Percentiles rank a stretch among this genome's conserved stretches.
Evolutionary conservation across 371 early-diverging fungal species (phyloP).

Genomic region (Pancytospora philotis): DNA sequence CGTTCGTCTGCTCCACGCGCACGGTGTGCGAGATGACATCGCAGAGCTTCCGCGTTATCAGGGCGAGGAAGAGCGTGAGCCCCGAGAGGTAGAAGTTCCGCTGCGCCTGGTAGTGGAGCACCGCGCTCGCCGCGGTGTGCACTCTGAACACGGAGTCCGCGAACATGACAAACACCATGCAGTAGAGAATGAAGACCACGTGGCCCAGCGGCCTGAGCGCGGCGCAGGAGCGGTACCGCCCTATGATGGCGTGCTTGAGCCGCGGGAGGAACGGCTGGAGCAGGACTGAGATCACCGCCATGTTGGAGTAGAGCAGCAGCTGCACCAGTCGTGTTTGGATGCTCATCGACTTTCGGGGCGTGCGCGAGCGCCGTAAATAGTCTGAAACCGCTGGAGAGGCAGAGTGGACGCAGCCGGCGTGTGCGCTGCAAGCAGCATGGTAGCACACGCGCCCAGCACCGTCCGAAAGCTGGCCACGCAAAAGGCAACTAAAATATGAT

Average conservation of each 20-base stretch:
- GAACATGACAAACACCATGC: constrained; percentile 43
- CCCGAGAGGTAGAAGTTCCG: constrained; percentile 45
- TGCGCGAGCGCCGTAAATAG: no score
- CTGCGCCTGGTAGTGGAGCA: constrained; percentile 37
- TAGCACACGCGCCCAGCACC: no score
- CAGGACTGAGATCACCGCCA: constrained; percentile 27
- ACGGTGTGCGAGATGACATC: constrained; percentile 12
- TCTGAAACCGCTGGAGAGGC: no score
- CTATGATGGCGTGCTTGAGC: constrained; percentile 20
- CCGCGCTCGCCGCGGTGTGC: constrained; percentile 2
- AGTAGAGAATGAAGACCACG: constrained; percentile 33
- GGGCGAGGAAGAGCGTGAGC: constrained; percentile 38
- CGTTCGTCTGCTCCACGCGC: constrained; percentile 23
- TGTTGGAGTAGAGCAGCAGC: constrained; percentile 15
- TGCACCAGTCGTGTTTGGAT: constrained; percentile 29
- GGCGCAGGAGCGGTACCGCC: constrained; percentile 1
- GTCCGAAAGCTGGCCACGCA: no score
- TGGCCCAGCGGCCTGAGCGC: constrained; percentile 14
- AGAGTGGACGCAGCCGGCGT: no score
- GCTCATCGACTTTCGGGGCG: no score
- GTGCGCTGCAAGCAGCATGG: no score
- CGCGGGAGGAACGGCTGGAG: constrained; percentile 21
- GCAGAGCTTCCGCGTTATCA: constrained; percentile 32
- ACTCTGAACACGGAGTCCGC: constrained; percentile 32
- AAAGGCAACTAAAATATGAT: no score